phyloP scores from a whole-genome alignment of 1,284 basidiomycete genomes.

The Vanrija sp. region DNA sequence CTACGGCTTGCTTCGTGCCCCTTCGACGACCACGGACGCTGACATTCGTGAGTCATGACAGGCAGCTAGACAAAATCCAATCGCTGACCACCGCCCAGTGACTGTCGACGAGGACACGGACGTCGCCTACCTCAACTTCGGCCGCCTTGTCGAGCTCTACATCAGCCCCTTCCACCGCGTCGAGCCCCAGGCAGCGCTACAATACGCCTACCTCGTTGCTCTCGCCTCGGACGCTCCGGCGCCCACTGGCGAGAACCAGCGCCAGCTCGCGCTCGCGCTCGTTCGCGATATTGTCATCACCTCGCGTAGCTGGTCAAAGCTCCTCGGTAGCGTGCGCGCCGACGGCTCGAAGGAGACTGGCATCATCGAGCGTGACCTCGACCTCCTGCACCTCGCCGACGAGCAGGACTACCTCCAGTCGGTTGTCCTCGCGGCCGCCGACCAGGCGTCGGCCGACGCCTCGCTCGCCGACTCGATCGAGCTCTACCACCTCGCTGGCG shows the following conservation, averaged over 20 bases:
- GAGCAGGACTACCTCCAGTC: slow-evolving; percentile 71
- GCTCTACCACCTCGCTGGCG: slow-evolving; percentile 90
- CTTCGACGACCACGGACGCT: slow-evolving; percentile 75
- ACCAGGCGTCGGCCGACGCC: slow-evolving; percentile 62
- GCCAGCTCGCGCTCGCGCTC: slow-evolving; percentile 79
- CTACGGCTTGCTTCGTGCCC: slow-evolving; percentile 84
- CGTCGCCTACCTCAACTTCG: slow-evolving; percentile 62
- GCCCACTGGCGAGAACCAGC: slow-evolving; percentile 71
- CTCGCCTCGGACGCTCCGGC: slow-evolving; percentile 66
- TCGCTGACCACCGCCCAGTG: slow-evolving; percentile 40
- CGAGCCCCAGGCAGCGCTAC: slow-evolving; percentile 87
- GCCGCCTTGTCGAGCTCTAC: slow-evolving; percentile 87
- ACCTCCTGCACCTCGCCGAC: slow-evolving; percentile 70
- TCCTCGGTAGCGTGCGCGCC: slow-evolving; percentile 82
- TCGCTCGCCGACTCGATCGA: slow-evolving; percentile 88
- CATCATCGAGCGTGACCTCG: slow-evolving; percentile 75
- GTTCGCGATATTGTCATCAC: slow-evolving; percentile 83
- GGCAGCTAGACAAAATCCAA: neutral
- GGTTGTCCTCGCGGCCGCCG: slow-evolving; percentile 77
- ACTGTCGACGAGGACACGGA: slow-evolving; percentile 55
- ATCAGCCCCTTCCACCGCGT: slow-evolving; percentile 84
- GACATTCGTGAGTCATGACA: slow-evolving; percentile 62
- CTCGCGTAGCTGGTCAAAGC: slow-evolving; percentile 74
- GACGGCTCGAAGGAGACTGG: slow-evolving; percentile 89
- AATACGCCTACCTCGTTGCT: slow-evolving; percentile 89